Percentiles rank a stretch among this genome's conserved stretches.
Evolutionary conservation across 2,329 filamentous ascomycete genomes (phyloP).

Genomic region (Hypoxylon sp.): DNA sequence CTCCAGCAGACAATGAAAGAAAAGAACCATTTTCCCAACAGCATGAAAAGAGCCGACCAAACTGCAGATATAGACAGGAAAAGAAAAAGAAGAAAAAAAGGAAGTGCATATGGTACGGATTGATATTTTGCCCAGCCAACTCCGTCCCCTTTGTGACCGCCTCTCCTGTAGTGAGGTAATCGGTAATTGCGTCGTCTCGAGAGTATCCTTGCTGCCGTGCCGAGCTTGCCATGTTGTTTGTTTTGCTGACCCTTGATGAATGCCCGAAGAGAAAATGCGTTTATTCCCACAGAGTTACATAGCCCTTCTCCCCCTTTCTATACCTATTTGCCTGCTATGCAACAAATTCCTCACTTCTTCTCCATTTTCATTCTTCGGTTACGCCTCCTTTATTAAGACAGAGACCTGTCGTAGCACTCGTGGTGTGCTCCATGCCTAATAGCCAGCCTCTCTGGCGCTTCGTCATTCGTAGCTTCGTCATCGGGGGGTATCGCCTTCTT

Average conservation of each 20-base stretch:
- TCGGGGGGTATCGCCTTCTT: slow-evolving; percentile 11
- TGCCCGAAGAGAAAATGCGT: slow-evolving; percentile 27
- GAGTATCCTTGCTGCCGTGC: slow-evolving; percentile 21
- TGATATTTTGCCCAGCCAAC: slow-evolving; percentile 31
- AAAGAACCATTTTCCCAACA: background rate
- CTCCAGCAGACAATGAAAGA: slow-evolving; percentile 25
- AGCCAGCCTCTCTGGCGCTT: slow-evolving; percentile 24
- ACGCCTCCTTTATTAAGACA: slow-evolving; percentile 5
- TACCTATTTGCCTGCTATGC: slow-evolving; percentile 26
- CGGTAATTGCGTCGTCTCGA: slow-evolving; percentile 10
- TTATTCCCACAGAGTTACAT: slow-evolving; percentile 14
- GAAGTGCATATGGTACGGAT: slow-evolving; percentile 9
- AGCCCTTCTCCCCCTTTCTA: slow-evolving; percentile 18
- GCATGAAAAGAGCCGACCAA: background rate
- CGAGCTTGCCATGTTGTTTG: slow-evolving; percentile 23
- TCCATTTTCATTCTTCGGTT: slow-evolving; percentile 20
- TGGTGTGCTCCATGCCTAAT: slow-evolving; percentile 17
- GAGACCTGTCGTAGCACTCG: slow-evolving; percentile 17
- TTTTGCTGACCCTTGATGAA: slow-evolving; percentile 32
- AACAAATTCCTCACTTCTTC: too few relatives aligned
- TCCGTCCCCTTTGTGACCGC: slow-evolving; percentile 21
- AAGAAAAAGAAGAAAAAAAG: slow-evolving; percentile 5
- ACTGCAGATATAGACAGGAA: slow-evolving; percentile 36
- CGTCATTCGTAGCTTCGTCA: slow-evolving; percentile 35
- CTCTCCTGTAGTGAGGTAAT: slow-evolving; percentile 27